Conservation (phyloP, 495 filamentous ascomycete genomes). For the Neurospora tetrasperma region DNA sequence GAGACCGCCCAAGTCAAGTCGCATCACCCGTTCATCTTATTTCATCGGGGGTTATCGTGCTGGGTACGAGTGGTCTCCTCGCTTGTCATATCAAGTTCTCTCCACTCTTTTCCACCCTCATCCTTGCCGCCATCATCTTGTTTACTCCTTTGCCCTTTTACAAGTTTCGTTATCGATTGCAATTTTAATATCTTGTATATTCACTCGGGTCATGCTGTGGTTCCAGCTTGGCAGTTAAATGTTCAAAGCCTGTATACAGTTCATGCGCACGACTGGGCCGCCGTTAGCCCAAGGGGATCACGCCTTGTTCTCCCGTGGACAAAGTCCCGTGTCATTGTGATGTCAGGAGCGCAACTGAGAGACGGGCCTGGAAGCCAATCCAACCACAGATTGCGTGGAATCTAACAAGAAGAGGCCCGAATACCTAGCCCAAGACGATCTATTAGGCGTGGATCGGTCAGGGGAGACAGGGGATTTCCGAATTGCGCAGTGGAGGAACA, state of each 20-base stretch:
- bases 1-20: not conserved
- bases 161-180: not conserved
- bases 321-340: not conserved
- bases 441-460: not conserved
- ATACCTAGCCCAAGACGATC: not conserved
- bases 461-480: not conserved
- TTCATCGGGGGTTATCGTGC: not conserved
- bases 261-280: not conserved
- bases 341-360: not conserved
- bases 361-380: not conserved
- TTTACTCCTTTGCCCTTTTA: not conserved
- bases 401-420: not conserved
- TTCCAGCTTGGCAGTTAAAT: not conserved
- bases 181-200: not conserved
- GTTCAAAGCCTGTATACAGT: not conserved
- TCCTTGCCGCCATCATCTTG: not conserved
- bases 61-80: not conserved
- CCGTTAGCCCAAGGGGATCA: not conserved
- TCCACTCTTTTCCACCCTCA: not conserved
- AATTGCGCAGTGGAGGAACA: constrained; percentile 1
- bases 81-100: not conserved
- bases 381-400: not conserved
- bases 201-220: not conserved
- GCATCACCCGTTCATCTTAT: not conserved
- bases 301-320: not conserved